Base-by-base conservation (phyloP, 1,284 basidiomycete genomes). In the Fomitopsis palustris region DNA sequence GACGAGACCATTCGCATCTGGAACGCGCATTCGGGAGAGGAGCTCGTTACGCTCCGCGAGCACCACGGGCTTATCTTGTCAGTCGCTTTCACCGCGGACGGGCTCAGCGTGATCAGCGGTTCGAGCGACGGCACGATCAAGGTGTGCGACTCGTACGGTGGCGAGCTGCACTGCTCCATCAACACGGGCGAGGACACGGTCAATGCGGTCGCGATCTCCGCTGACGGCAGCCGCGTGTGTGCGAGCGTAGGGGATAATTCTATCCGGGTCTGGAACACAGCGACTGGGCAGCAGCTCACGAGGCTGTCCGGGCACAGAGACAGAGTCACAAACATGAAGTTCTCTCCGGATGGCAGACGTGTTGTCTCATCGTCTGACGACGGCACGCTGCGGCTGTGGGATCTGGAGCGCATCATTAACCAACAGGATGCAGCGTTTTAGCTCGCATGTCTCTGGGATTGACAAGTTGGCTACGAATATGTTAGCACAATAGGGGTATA, bases 81-180 rank as follows among this genome's bases (percentile, higher is more conserved):
- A 3, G 72, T 75, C 16, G 67, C 63, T n/a, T 78, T 76, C 59
- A 76, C 75, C 5, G 70, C 67, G 3, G 74, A 78, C 53, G 70
- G 70, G 23, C 37, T 49, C 59, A 53, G 61, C 23, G 49, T 66
- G 14, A 25, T 67, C 38, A 61, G 58, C 8, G 62, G 51, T 38
- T 62, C 62, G 38, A 59, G 53, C 55, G 64, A 65, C 58, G 53
- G 56, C 27, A 59, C 61, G 19, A 59, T 62, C 33, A 59, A 61
- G 56, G 49, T 63, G 17, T 63, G 58, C 55, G 57, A 63, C 55
- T 62, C 60, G 33, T 59, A 35, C 55, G 47, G 39, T 23, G 61
- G 64, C 17, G 61, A 60, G 31, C n/a, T 52, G 17, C 33, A 14
- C 19, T n/a, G 35, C 29, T 56, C 60, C 27, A 41, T 64, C 21